Percentiles rank a stretch among this genome's conserved stretches.
Conservation (phyloP, 345 rosid species). For the Populus alba region DNA sequence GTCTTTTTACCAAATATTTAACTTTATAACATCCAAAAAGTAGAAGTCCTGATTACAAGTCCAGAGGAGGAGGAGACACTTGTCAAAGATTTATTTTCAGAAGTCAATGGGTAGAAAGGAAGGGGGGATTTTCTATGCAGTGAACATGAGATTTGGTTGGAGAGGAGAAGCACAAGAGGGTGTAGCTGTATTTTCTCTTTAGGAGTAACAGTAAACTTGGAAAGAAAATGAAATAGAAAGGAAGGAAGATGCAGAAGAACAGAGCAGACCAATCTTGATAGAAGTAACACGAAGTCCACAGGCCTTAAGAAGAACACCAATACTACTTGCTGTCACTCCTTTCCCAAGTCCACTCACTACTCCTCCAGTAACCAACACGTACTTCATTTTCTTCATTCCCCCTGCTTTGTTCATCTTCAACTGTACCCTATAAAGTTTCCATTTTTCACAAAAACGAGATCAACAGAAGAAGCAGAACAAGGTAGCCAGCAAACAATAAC, state of each 20-base stretch:
- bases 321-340: conserved; percentile 86
- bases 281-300: conserved; percentile 81
- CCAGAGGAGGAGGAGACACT: not conserved
- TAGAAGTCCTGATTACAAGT: not conserved
- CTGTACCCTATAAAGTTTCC: not conserved
- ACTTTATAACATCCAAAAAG: not conserved
- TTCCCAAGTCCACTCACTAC: conserved; percentile 84
- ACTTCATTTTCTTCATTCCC: conserved; percentile 50
- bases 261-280: conserved; percentile 57
- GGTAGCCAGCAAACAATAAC: not conserved
- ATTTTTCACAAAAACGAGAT: not conserved
- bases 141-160: not conserved
- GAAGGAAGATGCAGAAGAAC: not conserved
- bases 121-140: not conserved
- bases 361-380: conserved; percentile 76
- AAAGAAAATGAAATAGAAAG: not conserved
- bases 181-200: not conserved
- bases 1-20: not conserved
- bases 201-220: not conserved
- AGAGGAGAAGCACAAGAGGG: not conserved
- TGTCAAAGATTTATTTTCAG: not conserved
- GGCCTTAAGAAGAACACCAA: conserved; percentile 74
- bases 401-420: not conserved
- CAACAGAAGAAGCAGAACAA: not conserved
- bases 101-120: not conserved